Evolutionary conservation across 148 eudicot species (phyloP).

Genomic region (Persicaria tinctoria): DNA sequence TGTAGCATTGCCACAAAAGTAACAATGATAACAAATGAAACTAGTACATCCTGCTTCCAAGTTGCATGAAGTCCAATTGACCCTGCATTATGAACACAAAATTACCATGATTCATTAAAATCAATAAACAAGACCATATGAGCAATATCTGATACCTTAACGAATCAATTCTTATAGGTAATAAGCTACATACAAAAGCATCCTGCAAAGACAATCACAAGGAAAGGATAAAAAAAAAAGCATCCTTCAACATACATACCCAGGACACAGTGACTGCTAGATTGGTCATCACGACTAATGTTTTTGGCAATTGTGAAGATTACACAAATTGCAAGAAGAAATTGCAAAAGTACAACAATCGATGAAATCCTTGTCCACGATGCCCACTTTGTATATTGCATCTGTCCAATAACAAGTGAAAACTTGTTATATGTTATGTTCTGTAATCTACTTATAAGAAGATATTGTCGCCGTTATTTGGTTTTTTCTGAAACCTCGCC

Average conservation of each 20-base stretch:
- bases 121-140: neutral
- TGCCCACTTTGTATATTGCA: constrained; percentile 51
- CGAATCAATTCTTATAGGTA: neutral
- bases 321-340: constrained; percentile 39
- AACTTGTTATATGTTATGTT: neutral
- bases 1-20: constrained; percentile 46
- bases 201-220: neutral
- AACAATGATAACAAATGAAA: constrained; percentile 35
- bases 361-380: constrained; percentile 53
- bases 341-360: constrained; percentile 33
- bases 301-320: constrained; percentile 27
- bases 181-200: neutral
- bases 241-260: constrained; percentile 26
- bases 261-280: constrained; percentile 27
- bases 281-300: constrained; percentile 18
- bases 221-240: neutral
- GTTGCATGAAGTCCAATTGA: constrained; percentile 23
- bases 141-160: neutral
- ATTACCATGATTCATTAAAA: neutral
- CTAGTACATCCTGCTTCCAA: constrained; percentile 40
- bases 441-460: neutral
- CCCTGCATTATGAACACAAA: constrained; percentile 30
- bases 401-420: constrained; percentile 25
- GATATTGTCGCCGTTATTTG: neutral
- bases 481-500: no score